These are phyloP conservation scores for Gamsiella multidivaricata DNA, from an alignment of 192 early-diverging fungal species.

Conservation along the genomic window DNA sequence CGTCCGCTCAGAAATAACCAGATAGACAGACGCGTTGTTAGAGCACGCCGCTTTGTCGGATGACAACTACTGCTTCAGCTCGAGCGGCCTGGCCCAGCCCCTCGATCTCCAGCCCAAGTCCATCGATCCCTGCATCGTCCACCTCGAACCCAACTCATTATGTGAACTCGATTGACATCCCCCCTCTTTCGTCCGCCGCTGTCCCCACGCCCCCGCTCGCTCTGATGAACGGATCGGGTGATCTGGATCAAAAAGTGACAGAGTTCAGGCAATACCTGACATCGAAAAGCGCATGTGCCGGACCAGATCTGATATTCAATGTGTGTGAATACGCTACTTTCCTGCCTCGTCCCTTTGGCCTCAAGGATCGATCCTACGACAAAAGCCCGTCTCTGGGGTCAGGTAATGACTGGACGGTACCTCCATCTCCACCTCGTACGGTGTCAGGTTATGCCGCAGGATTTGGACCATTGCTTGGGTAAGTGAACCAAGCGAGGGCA, in stretches of 20 bases:
- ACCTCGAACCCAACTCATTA: not conserved
- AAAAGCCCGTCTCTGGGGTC: not conserved
- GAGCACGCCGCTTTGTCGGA: not conserved
- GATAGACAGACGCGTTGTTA: not conserved
- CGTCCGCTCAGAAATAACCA: not conserved
- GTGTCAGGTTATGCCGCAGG: conserved; percentile 24
- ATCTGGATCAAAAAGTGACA: conserved; percentile 20
- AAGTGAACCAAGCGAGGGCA: no score
- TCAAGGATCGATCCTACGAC: conserved; percentile 11
- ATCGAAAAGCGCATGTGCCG: not conserved
- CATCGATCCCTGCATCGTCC: not conserved
- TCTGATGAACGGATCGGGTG: not conserved
- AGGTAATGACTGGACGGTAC: conserved; percentile 4
- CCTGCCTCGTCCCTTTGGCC: conserved; percentile 13
- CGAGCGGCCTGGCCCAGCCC: conserved; percentile 23
- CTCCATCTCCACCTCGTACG: conserved; percentile 16
- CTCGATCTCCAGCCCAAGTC: conserved; percentile 13
- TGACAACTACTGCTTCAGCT: conserved; percentile 12
- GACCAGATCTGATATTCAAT: conserved; percentile 14
- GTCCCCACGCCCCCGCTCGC: not conserved
- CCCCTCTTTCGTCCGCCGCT: conserved; percentile 2
- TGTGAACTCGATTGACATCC: not conserved
- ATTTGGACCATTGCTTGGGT: conserved; percentile 23
- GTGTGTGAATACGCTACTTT: conserved; percentile 17
- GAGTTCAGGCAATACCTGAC: conserved; percentile 10